A percentile compares a stretch with the other conserved stretches of the same genome.
Conservation (phyloP, 78 protist species). For the Dictyostelium capitatum region DNA sequence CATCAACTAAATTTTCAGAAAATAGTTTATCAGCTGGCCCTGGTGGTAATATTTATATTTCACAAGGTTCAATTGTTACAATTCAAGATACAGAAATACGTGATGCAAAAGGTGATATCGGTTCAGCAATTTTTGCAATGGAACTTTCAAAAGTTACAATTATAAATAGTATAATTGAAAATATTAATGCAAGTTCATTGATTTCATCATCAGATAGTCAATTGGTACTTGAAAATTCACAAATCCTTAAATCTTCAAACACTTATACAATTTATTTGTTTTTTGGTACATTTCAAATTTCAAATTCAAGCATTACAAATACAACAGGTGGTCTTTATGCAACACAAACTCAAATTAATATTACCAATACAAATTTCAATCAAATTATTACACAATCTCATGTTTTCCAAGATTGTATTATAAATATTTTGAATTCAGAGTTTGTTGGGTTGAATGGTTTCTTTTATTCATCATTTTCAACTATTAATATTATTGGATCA, state of each 20-base stretch:
- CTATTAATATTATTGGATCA: not conserved
- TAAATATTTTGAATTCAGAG: not conserved
- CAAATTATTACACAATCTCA: not conserved
- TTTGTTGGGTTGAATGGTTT: not conserved
- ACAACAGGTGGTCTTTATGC: not conserved
- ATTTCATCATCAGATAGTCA: constrained; percentile 3
- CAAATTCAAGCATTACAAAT: not conserved
- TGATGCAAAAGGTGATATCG: not conserved
- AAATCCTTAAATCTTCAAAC: not conserved
- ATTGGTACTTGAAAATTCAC: not conserved
- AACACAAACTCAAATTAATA: not conserved
- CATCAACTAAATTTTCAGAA: not conserved
- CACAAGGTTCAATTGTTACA: constrained; percentile 23
- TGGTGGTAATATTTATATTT: constrained; percentile 46
- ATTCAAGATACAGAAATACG: not conserved
- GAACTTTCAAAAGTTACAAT: not conserved
- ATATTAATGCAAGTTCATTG: not conserved
- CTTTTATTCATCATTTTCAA: not conserved
- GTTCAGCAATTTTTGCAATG: constrained; percentile 27
- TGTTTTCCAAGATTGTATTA: constrained; percentile 14
- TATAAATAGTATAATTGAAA: not conserved
- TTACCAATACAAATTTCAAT: not conserved
- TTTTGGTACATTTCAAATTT: not conserved
- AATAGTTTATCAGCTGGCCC: not conserved
- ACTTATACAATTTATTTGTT: not conserved